Percentiles rank a stretch among this genome's conserved stretches.
These are phyloP conservation scores for Trypanosoma congolense DNA, from an alignment of 208 protist genomes.

Conservation along the genomic window DNA sequence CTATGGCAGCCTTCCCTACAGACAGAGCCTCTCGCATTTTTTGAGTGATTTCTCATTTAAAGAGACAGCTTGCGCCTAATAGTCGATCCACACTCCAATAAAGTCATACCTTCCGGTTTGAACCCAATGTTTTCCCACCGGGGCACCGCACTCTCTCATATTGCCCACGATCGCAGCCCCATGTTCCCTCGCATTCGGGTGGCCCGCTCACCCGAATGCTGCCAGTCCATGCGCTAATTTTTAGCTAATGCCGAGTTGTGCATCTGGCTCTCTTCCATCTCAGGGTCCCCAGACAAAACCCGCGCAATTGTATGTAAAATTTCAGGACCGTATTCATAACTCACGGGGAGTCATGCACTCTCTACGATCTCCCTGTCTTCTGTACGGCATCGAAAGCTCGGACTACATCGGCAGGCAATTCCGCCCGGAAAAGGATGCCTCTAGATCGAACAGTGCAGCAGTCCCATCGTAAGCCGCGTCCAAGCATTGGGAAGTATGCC, in stretches of 20 bases:
- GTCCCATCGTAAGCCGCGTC: conserved; percentile 4
- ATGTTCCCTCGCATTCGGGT: not conserved
- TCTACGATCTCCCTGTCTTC: conserved; percentile 2
- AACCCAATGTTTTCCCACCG: not conserved
- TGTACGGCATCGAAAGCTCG: conserved; percentile 7
- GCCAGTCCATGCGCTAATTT: conserved; percentile 9
- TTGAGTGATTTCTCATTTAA: not conserved
- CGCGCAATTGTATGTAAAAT: conserved; percentile 8
- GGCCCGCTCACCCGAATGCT: not conserved
- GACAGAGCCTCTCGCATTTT: not conserved
- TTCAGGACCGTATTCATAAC: conserved; percentile 2
- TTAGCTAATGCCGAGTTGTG: not conserved
- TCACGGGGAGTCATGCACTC: not conserved
- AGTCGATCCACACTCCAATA: not conserved
- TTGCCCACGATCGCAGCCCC: not conserved
- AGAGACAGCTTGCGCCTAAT: not conserved
- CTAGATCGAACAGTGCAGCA: not conserved
- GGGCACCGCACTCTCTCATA: not conserved
- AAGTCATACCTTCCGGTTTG: conserved; percentile 3
- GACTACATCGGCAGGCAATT: not conserved
- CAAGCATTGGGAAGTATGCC: conserved; percentile 1
- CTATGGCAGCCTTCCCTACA: not conserved
- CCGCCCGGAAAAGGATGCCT: not conserved
- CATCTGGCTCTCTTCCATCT: not conserved
- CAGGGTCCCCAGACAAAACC: conserved; percentile 5